phyloP scores from a whole-genome alignment of 306 rosid species.

The Vigna angularis region DNA sequence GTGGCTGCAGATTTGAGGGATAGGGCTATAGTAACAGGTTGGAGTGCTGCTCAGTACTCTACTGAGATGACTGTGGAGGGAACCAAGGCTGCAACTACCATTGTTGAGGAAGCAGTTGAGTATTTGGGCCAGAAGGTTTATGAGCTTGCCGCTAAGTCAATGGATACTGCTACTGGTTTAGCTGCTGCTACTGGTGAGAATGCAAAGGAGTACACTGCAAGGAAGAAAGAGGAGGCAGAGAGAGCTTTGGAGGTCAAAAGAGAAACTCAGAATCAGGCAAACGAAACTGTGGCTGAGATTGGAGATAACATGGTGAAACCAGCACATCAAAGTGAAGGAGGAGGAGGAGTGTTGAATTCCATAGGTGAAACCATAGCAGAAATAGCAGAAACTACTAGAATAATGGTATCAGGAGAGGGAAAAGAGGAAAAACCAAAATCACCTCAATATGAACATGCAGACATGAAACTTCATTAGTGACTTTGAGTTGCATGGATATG shows the following conservation, averaged over 20 bases:
- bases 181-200: constrained; percentile 66
- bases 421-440: constrained; percentile 11
- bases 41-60: constrained; percentile 68
- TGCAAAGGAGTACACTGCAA: constrained; percentile 71
- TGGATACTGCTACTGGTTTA: constrained; percentile 56
- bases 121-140: constrained; percentile 59
- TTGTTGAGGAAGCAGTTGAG: constrained; percentile 58
- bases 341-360: constrained; percentile 53
- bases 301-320: constrained; percentile 45
- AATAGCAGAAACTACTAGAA: constrained; percentile 65
- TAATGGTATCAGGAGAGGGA: constrained; percentile 57
- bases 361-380: constrained; percentile 71
- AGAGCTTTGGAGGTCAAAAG: constrained; percentile 49
- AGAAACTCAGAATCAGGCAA: constrained; percentile 14
- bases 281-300: constrained; percentile 50
- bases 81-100: constrained; percentile 51
- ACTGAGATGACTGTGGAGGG: constrained; percentile 69
- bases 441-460: background rate
- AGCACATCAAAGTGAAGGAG: constrained; percentile 21
- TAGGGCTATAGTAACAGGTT: constrained; percentile 58
- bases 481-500: background rate
- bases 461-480: background rate
- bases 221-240: constrained; percentile 66
- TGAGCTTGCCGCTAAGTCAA: constrained; percentile 58
- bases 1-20: constrained; percentile 67